These are phyloP conservation scores for Xerocomus amazonicus DNA, from an alignment of 1,284 basidiomycete genomes.

Conservation along the genomic window DNA sequence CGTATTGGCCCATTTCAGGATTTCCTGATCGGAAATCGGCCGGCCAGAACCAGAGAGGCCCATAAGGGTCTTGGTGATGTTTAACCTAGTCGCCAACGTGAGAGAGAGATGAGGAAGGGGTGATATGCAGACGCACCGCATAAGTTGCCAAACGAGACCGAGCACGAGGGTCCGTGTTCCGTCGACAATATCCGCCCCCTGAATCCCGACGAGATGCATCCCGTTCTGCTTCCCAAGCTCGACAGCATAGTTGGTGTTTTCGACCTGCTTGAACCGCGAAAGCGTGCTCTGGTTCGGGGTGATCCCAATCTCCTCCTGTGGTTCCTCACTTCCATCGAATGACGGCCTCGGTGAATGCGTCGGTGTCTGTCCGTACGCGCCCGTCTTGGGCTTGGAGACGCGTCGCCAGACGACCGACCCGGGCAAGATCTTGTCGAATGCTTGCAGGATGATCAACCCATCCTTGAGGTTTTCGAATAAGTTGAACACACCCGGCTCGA, in stretches of 20 bases:
- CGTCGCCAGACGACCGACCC: slow-evolving; percentile 92
- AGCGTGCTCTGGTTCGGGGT: slow-evolving; percentile 80
- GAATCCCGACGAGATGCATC: slow-evolving; percentile 97
- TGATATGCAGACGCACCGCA: slow-evolving; percentile 58
- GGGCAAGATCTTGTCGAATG: slow-evolving; percentile 93
- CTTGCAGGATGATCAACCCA: slow-evolving; percentile 88
- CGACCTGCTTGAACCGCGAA: slow-evolving; percentile 94
- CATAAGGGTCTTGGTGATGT: slow-evolving; percentile 89
- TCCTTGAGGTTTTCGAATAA: slow-evolving; percentile 95
- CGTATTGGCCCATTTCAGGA: slow-evolving; percentile 94
- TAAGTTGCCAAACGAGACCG: slow-evolving; percentile 97
- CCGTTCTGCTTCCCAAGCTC: slow-evolving; percentile 90
- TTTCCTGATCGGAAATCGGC: slow-evolving; percentile 87
- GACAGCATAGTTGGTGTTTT: slow-evolving; percentile 96
- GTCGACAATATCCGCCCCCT: slow-evolving; percentile 96
- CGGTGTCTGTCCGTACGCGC: slow-evolving; percentile 29
- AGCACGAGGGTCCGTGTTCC: slow-evolving; percentile 88
- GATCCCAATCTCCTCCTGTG: slow-evolving; percentile 74
- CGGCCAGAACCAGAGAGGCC: slow-evolving; percentile 71
- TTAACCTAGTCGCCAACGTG: slow-evolving; percentile 42
- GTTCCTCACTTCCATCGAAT: slow-evolving; percentile 42
- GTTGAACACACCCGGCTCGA: slow-evolving; percentile 95
- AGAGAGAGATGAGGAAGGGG: too few relatives aligned
- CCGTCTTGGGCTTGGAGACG: slow-evolving; percentile 87
- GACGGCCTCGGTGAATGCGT: slow-evolving; percentile 35